Evolutionary conservation across 1,284 basidiomycete genomes (phyloP).

Genomic region (Trametes polyzona): DNA sequence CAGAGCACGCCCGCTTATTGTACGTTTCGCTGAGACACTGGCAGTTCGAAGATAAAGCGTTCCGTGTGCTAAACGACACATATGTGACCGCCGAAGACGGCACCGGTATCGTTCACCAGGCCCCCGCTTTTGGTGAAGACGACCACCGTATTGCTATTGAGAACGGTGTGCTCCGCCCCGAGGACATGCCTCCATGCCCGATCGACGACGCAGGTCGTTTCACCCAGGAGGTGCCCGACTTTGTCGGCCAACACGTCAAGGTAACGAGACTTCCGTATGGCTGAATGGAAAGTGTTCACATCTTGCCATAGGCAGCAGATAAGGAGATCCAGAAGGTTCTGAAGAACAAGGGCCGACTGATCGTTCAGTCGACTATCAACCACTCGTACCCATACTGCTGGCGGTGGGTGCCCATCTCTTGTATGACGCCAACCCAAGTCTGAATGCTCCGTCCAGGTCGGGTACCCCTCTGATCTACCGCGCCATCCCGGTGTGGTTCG

Average conservation of each 20-base stretch:
- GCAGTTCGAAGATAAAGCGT: constrained; percentile 91
- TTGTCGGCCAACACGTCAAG: constrained; percentile 92
- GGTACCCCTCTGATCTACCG: constrained; percentile 96
- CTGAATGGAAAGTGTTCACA: no score
- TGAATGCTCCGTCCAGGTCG: constrained; percentile 56
- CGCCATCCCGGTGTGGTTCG: constrained; percentile 96
- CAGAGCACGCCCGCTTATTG: neutral
- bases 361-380: constrained; percentile 86
- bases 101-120: constrained; percentile 99
- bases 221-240: constrained; percentile 90
- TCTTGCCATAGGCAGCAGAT: constrained; percentile 75
- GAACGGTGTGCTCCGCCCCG: constrained; percentile 79
- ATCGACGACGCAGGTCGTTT: constrained; percentile 91
- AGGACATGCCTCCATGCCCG: constrained; percentile 96
- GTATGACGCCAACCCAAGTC: neutral
- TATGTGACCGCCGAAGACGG: constrained; percentile 96
- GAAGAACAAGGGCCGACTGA: constrained; percentile 86
- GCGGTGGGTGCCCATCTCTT: constrained; percentile 57
- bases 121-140: constrained; percentile 98
- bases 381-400: constrained; percentile 99
- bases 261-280: no score
- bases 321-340: constrained; percentile 92
- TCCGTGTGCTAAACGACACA: constrained; percentile 87
- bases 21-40: neutral
- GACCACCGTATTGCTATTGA: constrained; percentile 94